These are phyloP conservation scores for Puccinellia tenuiflora DNA, from an alignment of 176 grass and related monocot species.

Conservation along the genomic window DNA sequence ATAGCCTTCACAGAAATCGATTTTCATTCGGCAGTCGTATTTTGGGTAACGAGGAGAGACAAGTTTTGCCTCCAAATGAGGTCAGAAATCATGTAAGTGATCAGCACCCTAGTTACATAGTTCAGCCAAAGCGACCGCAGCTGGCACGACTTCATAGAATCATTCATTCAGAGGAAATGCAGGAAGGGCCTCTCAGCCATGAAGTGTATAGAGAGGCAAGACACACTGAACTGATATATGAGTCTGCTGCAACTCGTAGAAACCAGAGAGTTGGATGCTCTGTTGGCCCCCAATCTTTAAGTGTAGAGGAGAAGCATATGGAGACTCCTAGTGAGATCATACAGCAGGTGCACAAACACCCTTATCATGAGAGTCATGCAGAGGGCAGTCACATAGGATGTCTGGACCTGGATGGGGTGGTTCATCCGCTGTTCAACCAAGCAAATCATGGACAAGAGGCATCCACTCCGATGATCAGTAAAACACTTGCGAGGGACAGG, in stretches of 20 bases:
- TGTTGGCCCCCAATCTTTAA: neutral
- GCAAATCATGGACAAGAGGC: conserved; percentile 5
- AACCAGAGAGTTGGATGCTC: conserved; percentile 1
- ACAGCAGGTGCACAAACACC: neutral
- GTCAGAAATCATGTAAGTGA: neutral
- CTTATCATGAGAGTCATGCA: neutral
- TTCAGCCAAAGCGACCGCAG: neutral
- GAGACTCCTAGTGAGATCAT: neutral
- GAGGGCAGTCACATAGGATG: neutral
- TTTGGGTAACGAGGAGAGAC: neutral
- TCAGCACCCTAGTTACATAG: neutral
- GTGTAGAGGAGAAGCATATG: neutral
- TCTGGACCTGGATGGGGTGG: conserved; percentile 1
- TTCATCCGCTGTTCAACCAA: neutral
- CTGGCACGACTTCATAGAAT: neutral
- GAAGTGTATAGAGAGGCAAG: neutral
- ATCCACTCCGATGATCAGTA: neutral
- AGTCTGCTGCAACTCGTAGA: neutral
- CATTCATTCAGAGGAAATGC: conserved; percentile 5
- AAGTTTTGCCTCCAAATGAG: neutral
- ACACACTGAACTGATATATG: neutral
- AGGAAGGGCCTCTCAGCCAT: neutral
- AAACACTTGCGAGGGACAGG: neutral
- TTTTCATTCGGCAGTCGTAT: neutral
- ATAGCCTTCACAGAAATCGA: conserved; percentile 2